These are phyloP conservation scores for Tillandsia leiboldiana DNA, from an alignment of 176 grass and related monocot species.

Conservation along the genomic window DNA sequence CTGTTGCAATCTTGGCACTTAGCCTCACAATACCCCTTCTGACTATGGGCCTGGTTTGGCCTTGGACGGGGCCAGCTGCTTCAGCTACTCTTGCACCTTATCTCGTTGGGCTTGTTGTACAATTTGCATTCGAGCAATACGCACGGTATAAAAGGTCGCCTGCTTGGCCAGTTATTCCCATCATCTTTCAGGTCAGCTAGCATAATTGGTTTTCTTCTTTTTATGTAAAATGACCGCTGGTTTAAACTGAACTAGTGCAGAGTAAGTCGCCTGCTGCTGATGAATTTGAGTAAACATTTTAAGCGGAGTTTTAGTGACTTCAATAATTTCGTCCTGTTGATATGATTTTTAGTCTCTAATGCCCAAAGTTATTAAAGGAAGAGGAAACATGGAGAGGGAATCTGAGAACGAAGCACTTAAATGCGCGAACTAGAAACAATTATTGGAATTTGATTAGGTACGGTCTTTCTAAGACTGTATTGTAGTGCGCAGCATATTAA, in stretches of 20 bases:
- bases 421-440: neutral
- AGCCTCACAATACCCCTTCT: constrained; percentile 90
- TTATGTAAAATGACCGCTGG: neutral
- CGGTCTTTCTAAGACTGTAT: too few relatives aligned
- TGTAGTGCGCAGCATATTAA: too few relatives aligned
- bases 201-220: neutral
- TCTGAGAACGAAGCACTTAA: neutral
- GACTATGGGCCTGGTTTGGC: constrained; percentile 97
- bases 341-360: neutral
- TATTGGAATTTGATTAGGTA: neutral
- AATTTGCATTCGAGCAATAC: constrained; percentile 89
- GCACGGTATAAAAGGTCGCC: constrained; percentile 60
- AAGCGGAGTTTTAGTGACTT: too few relatives aligned
- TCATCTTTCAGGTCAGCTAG: constrained; percentile 75
- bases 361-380: neutral
- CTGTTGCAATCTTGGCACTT: constrained; percentile 74
- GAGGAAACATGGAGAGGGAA: neutral
- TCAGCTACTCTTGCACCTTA: constrained; percentile 94
- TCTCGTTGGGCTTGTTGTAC: constrained; percentile 87
- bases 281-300: too few relatives aligned
- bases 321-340: too few relatives aligned
- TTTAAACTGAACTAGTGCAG: neutral
- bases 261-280: neutral
- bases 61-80: constrained; percentile 93
- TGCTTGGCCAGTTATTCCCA: constrained; percentile 84